Evolutionary conservation across 148 eudicot species (phyloP), one percentile per base, ranked within the genome.

Genomic region (Suaeda aralocaspica): DNA sequence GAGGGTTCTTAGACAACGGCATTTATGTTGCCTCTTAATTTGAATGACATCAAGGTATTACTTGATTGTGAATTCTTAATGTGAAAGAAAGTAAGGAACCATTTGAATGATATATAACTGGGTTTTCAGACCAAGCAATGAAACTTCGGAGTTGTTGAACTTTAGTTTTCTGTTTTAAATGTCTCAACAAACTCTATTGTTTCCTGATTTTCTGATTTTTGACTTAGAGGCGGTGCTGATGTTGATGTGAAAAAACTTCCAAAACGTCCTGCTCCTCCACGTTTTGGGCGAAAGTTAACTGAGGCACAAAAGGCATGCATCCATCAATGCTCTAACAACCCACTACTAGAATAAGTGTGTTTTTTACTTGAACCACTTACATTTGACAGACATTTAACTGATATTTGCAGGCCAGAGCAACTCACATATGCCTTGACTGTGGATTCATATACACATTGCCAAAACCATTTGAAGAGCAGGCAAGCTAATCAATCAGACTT

Each of bases 201-300:
- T 49, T 51, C 31, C 51, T 69, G 21, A 48, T 51, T 14, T 24
- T 49, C 42, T 61, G 19, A 24, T 36, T 65, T 70, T 53, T 66
- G 25, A 66, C 76, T 64, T 82, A 89, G 98, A 79, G 98, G 96
- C 18, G 98, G 96, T 18, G 86, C 80, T 13, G 85, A 80, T 2
- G 96, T 93, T 29, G 97, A 93, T 81, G 98, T 94, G 11, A 91
- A 91, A 77, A 83, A 87, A 76, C 89, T 94, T 39, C 81, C 89
- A 9, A 91, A 94, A 76, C 89, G 98, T 25, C 98, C 98, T 8
- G 91, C 92, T 48, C 98, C 98, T 57, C 98, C 98, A 61, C 96
- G 89, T 45, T 94, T 94, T 81, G 98, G 98, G 13, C 78, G 89
- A 68, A 94, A 91, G 66, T 61, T 94, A 78, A 82, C 89, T 6